Evolutionary conservation across 768 basidiomycete species (phyloP).

Genomic region (Boletus sensibilis): DNA sequence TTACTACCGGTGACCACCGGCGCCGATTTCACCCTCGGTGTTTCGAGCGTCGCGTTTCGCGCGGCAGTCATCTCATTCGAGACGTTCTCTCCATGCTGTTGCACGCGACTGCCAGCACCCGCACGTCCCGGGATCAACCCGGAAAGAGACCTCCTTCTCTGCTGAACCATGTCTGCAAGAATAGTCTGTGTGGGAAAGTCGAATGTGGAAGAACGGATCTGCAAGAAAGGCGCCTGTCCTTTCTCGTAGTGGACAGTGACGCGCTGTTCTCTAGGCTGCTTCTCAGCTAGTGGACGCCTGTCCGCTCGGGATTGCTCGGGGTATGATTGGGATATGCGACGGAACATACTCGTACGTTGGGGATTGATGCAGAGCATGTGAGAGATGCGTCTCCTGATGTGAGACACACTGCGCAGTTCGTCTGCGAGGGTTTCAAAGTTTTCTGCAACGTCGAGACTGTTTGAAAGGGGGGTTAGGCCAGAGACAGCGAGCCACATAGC

Average conservation of each 20-base stretch:
- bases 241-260: slow-evolving; percentile 50
- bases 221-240: slow-evolving; percentile 48
- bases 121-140: slow-evolving; percentile 6
- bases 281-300: slow-evolving; percentile 4
- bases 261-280: slow-evolving; percentile 31
- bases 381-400: slow-evolving; percentile 34
- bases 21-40: slow-evolving; percentile 16
- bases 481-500: neutral
- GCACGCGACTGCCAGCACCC: neutral
- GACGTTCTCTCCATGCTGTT: neutral
- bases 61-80: slow-evolving; percentile 11
- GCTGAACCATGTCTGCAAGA: slow-evolving; percentile 15
- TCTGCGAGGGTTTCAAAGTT: slow-evolving; percentile 48
- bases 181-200: slow-evolving; percentile 38
- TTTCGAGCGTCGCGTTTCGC: slow-evolving; percentile 4
- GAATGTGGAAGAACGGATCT: slow-evolving; percentile 54
- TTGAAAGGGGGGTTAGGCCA: neutral
- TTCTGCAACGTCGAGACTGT: slow-evolving; percentile 53
- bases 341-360: slow-evolving; percentile 49
- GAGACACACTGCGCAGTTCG: slow-evolving; percentile 34
- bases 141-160: slow-evolving; percentile 14
- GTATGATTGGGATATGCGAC: slow-evolving; percentile 47
- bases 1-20: neutral
- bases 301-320: slow-evolving; percentile 9
- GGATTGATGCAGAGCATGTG: slow-evolving; percentile 54